phyloP scores from a whole-genome alignment of 208 protist species.

The Acanthamoeba royreba region DNA sequence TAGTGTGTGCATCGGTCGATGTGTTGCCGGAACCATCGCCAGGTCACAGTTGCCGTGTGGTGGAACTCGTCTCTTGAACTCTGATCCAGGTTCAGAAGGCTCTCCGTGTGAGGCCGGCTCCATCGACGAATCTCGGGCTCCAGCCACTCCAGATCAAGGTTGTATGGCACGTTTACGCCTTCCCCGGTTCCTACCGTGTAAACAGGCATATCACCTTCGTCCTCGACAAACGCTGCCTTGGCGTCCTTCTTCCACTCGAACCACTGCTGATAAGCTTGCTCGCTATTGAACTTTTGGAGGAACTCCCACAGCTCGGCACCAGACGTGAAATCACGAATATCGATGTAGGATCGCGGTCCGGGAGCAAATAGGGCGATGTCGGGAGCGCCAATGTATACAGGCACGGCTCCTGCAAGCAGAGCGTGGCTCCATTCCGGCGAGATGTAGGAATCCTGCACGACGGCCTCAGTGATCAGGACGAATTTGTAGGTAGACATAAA shows the following conservation, averaged over 20 bases:
- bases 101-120: neutral
- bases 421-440: constrained; percentile 21
- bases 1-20: neutral
- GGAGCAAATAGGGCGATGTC: constrained; percentile 64
- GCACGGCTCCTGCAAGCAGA: constrained; percentile 40
- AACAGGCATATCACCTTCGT: neutral
- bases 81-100: neutral
- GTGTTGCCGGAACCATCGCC: neutral
- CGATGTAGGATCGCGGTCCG: constrained; percentile 57
- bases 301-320: constrained; percentile 56
- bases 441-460: neutral
- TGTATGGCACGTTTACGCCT: neutral
- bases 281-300: constrained; percentile 42
- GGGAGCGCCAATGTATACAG: constrained; percentile 71
- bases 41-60: neutral
- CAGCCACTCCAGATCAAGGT: neutral
- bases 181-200: neutral
- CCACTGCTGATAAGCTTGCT: constrained; percentile 49
- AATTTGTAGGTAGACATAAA: constrained; percentile 36
- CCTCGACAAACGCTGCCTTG: neutral
- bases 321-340: constrained; percentile 59
- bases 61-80: neutral
- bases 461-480: neutral
- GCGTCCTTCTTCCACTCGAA: constrained; percentile 55
- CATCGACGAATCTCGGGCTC: neutral